These are phyloP conservation scores for Naumovozyma baii DNA, from an alignment of 805 yeast species.

Conservation along the genomic window DNA sequence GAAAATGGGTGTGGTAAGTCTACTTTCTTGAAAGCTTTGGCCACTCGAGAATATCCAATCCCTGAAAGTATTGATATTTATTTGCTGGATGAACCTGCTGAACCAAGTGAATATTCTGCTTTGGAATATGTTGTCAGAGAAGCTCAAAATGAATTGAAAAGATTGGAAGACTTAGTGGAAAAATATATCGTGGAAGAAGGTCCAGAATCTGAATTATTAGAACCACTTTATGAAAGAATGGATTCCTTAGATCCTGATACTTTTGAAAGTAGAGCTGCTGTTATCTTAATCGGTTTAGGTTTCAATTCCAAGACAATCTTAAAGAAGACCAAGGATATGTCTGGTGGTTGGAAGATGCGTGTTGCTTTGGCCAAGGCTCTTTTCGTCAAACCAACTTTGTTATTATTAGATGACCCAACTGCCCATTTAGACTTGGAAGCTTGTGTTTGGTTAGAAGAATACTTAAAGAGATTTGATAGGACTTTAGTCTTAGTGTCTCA, in stretches of 20 bases:
- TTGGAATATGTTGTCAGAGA: constrained; percentile 93
- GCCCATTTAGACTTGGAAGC: constrained; percentile 99
- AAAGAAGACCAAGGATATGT: constrained; percentile 96
- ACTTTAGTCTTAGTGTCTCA: constrained; percentile 91
- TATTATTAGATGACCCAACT: constrained; percentile 95
- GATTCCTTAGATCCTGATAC: constrained; percentile 94
- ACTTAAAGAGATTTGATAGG: constrained; percentile 87
- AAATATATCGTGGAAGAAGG: constrained; percentile 83
- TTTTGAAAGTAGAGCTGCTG: constrained; percentile 92
- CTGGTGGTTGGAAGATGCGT: constrained; percentile 99
- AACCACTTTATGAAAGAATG: constrained; percentile 86
- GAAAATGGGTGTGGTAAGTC: constrained; percentile 99
- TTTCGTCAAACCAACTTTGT: constrained; percentile 92
- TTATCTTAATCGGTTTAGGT: constrained; percentile 94
- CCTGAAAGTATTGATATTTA: constrained; percentile 89
- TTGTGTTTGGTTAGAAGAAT: constrained; percentile 99
- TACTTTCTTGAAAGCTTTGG: constrained; percentile 83
- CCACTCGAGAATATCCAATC: constrained; percentile 92
- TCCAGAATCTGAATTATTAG: constrained; percentile 81
- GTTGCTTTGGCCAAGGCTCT: constrained; percentile 96
- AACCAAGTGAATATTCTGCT: constrained; percentile 83
- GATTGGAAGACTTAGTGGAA: constrained; percentile 86
- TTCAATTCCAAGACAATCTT: constrained; percentile 78
- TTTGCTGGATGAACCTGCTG: constrained; percentile 95
- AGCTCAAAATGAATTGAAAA: constrained; percentile 86